Base-by-base conservation (phyloP, 208 protist species). In the Wallacemonas sp. region DNA sequence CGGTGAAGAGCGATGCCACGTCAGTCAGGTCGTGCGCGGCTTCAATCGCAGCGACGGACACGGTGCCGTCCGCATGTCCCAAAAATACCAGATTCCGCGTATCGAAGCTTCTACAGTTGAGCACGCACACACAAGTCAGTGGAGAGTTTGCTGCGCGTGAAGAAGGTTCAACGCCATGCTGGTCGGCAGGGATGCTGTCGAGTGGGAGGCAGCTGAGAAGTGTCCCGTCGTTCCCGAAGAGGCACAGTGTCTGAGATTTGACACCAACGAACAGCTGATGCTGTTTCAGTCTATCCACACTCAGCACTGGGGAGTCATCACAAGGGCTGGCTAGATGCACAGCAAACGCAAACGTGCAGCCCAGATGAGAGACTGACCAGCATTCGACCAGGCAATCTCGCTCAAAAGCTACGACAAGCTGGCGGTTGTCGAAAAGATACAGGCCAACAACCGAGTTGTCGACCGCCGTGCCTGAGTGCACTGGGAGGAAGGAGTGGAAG, bases 361-460 rank as follows among this genome's bases (percentile, higher is more conserved):
- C 47, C 9, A 71, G 38, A 38, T 64, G 56, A 8, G 82, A 76
- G 19, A 87, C 53, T 34, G 84, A 80, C 86, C 86, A 92, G 4
- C 78, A 71, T 3, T 67, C 67, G 30, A 84, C 68, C 8, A 59
- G 45, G 8, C 69, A 62, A 1, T 22, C 70, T 14, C 47, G 21
- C 12, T 76, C 77, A 51, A 79, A 72, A 8, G 70, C 59, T 1
- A 72, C 78, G 2, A 88, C 5, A n/a, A 93, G 68, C 1, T 61
- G 51, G 8, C 80, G 79, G 41, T 83, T 55, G 31, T 78, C 46
- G 24, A 79, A 86, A 21, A 85, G 61, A 21, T 68, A 49, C 24
- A 93, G 54, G 15, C 66, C 31, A 2, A 59, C 28, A 6, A 88
- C 77, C 0, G 51, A 38, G 17, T 70, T 68, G 4, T 36, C 47